Conservation (phyloP, 768 basidiomycete species). For the Agrocybe pediades region DNA sequence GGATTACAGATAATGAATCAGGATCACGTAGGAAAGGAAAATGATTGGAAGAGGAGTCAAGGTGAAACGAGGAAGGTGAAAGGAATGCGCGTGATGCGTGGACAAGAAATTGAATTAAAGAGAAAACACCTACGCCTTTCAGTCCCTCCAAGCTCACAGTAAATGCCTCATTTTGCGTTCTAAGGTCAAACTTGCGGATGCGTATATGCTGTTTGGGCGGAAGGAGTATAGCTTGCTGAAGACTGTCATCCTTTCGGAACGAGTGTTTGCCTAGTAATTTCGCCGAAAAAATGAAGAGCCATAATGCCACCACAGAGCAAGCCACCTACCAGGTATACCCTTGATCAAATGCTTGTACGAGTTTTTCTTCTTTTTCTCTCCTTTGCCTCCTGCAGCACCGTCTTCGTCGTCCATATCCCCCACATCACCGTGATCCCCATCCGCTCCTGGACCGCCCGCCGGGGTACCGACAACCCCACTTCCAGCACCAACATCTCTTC, state of each 20-base stretch:
- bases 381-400: constrained; percentile 48
- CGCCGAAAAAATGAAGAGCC: constrained; percentile 2
- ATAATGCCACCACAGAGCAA: constrained; percentile 9
- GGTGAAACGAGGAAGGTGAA: constrained; percentile 2
- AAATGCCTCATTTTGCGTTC: constrained; percentile 75
- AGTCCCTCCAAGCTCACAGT: constrained; percentile 70
- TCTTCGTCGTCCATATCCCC: constrained; percentile 56
- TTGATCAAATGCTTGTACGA: constrained; percentile 78
- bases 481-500: constrained; percentile 38
- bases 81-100: constrained; percentile 2
- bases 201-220: constrained; percentile 72
- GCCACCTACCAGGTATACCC: constrained; percentile 64
- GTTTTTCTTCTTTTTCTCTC: constrained; percentile 76
- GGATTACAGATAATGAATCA: constrained; percentile 3
- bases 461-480: constrained; percentile 8
- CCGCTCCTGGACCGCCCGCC: constrained; percentile 31
- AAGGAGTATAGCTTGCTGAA: constrained; percentile 62
- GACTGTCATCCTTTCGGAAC: constrained; percentile 76
- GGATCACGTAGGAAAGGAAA: constrained; percentile 1
- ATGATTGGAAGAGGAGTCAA: no score
- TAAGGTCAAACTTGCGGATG: constrained; percentile 63
- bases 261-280: constrained; percentile 66
- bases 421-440: constrained; percentile 32
- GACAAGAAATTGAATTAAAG: constrained; percentile 9
- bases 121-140: constrained; percentile 59